A percentile compares a stretch with the other conserved stretches of the same genome.
phyloP scores from a whole-genome alignment of 2,329 filamentous ascomycete genomes.

The Beauveria caledonica region DNA sequence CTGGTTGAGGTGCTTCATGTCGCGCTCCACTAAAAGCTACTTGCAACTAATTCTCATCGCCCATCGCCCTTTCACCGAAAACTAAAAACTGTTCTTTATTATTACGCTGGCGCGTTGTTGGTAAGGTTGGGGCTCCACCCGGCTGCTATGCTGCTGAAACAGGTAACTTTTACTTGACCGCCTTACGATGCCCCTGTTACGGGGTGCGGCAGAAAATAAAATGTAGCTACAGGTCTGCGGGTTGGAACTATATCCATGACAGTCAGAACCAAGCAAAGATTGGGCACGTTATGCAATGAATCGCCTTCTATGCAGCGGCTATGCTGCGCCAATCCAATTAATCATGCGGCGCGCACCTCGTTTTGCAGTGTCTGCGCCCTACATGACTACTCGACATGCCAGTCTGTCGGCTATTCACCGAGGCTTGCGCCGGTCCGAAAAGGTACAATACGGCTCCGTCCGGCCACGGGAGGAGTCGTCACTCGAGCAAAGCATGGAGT shows the following conservation, averaged over 20 bases:
- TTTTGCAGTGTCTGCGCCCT: neutral
- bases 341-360: neutral
- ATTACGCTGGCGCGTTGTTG: too few relatives aligned
- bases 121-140: too few relatives aligned
- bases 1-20: neutral
- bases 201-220: constrained; percentile 1
- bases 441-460: constrained; percentile 21
- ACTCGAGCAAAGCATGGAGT: neutral
- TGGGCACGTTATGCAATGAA: constrained; percentile 15
- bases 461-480: constrained; percentile 2
- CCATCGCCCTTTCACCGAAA: too few relatives aligned
- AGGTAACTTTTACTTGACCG: neutral
- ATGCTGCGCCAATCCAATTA: neutral
- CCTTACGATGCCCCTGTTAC: neutral
- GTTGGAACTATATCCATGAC: neutral
- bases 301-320: constrained; percentile 11
- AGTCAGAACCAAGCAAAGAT: neutral
- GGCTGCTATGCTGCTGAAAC: too few relatives aligned
- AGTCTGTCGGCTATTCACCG: constrained; percentile 60
- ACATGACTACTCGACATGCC: constrained; percentile 19
- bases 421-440: constrained; percentile 48
- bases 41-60: neutral
- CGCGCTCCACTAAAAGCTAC: constrained; percentile 2
- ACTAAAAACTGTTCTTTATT: too few relatives aligned
- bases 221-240: neutral